phyloP scores from a whole-genome alignment of 345 rosid species.

The Clarkia xantiana region DNA sequence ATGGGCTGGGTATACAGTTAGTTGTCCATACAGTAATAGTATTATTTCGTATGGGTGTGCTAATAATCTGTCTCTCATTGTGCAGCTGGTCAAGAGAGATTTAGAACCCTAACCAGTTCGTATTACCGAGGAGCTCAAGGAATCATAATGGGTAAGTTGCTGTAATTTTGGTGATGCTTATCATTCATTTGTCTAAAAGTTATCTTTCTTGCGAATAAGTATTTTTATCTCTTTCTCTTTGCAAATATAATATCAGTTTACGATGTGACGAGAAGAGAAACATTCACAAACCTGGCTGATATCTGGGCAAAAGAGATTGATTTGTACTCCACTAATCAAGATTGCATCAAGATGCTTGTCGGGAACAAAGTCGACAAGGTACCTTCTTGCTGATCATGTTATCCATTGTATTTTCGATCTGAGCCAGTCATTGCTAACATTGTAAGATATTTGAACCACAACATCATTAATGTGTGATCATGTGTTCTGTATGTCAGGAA shows the following conservation, averaged over 20 bases:
- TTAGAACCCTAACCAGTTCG: constrained; percentile 83
- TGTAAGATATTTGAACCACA: no score
- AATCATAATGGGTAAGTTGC: constrained; percentile 62
- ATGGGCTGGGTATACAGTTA: no score
- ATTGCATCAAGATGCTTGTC: constrained; percentile 93
- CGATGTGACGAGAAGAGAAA: constrained; percentile 80
- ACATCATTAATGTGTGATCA: no score
- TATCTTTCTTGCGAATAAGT: no score
- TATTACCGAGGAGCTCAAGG: constrained; percentile 98
- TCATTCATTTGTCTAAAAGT: no score
- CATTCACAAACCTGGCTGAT: constrained; percentile 82
- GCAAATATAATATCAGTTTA: no score
- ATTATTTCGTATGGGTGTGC: no score
- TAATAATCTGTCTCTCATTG: neutral
- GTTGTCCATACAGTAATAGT: no score
- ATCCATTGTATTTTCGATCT: no score
- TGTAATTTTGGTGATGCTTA: neutral
- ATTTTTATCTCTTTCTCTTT: no score
- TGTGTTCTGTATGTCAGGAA: constrained; percentile 63
- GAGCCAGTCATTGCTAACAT: no score
- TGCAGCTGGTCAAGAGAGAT: constrained; percentile 97
- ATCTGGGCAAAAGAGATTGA: constrained; percentile 96
- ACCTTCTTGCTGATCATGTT: no score
- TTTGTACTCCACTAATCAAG: constrained; percentile 78
- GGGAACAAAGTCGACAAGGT: constrained; percentile 97